These are phyloP conservation scores for Podaxis sp. DNA, from an alignment of 768 basidiomycete genomes.

Conservation along the genomic window DNA sequence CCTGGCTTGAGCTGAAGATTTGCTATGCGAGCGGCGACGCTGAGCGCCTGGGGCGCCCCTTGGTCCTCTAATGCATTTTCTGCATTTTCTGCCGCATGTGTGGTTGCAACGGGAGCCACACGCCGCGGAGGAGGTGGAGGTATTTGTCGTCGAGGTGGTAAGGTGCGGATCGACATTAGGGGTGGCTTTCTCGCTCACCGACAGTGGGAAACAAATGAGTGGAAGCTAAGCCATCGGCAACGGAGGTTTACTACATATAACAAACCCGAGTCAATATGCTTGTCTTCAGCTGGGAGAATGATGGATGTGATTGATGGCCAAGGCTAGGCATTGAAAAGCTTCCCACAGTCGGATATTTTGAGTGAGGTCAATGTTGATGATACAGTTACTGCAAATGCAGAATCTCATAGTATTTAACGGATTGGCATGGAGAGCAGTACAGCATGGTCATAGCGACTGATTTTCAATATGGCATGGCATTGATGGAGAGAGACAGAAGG, in stretches of 20 bases:
- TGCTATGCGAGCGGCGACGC: conserved; percentile 34
- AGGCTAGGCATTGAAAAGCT: not conserved
- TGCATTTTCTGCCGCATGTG: not conserved
- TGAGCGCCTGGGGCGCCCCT: conserved; percentile 1
- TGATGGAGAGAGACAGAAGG: conserved; percentile 16
- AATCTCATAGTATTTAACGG: conserved; percentile 8
- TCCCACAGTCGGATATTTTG: not conserved
- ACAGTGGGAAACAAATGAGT: not conserved
- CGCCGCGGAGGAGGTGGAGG: conserved; percentile 19
- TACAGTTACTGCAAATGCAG: not conserved
- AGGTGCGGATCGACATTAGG: not conserved
- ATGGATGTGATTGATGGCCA: conserved; percentile 3
- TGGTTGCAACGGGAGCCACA: conserved; percentile 6
- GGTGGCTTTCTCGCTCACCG: not conserved
- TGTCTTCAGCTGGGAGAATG: not conserved
- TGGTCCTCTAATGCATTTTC: not conserved
- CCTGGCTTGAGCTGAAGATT: conserved; percentile 22
- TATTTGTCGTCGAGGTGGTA: conserved; percentile 7
- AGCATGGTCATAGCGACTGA: conserved; percentile 17
- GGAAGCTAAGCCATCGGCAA: not conserved
- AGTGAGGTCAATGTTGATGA: not conserved
- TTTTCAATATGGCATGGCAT: conserved; percentile 7
- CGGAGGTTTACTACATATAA: not conserved
- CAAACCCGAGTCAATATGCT: not conserved
- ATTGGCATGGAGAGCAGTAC: conserved; percentile 18